phyloP scores from a whole-genome alignment of 768 basidiomycete genomes.

The Fomitopsis pulvina region DNA sequence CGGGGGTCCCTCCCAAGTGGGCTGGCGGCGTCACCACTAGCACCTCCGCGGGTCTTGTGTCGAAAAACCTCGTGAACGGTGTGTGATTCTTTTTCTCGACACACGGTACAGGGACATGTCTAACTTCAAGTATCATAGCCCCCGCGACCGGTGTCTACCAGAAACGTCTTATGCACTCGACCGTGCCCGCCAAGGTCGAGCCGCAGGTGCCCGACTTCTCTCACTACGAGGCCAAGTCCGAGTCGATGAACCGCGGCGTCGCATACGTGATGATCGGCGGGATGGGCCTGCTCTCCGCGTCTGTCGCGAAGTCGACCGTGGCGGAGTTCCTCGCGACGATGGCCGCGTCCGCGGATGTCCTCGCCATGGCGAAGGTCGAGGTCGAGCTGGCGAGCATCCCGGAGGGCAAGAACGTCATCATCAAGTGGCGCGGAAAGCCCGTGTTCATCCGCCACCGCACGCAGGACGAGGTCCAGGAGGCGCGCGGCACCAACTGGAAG shows the following conservation, averaged over 20 bases:
- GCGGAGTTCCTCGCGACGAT: conserved; percentile 93
- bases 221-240: conserved; percentile 66
- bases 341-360: conserved; percentile 95
- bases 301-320: conserved; percentile 89
- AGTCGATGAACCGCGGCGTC: conserved; percentile 62
- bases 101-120: background rate
- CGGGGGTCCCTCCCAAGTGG: conserved; percentile 60
- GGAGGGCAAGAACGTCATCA: conserved; percentile 95
- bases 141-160: conserved; percentile 49
- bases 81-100: conserved; percentile 21
- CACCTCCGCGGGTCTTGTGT: conserved; percentile 49
- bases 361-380: conserved; percentile 97
- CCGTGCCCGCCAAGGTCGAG: conserved; percentile 58
- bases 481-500: conserved; percentile 80
- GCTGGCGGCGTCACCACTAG: conserved; percentile 46
- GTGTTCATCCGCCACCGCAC: conserved; percentile 99
- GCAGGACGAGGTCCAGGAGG: conserved; percentile 85
- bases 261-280: conserved; percentile 91
- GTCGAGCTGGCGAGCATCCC: conserved; percentile 86
- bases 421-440: conserved; percentile 99
- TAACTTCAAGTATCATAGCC: conserved; percentile 28
- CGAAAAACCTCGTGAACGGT: conserved; percentile 62
- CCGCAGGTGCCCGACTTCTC: conserved; percentile 88
- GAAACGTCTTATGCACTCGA: conserved; percentile 74
- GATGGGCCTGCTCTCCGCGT: conserved; percentile 89